These are phyloP conservation scores for Aureobasidium sp. DNA, from an alignment of 2,329 filamentous ascomycete species.

Conservation along the genomic window DNA sequence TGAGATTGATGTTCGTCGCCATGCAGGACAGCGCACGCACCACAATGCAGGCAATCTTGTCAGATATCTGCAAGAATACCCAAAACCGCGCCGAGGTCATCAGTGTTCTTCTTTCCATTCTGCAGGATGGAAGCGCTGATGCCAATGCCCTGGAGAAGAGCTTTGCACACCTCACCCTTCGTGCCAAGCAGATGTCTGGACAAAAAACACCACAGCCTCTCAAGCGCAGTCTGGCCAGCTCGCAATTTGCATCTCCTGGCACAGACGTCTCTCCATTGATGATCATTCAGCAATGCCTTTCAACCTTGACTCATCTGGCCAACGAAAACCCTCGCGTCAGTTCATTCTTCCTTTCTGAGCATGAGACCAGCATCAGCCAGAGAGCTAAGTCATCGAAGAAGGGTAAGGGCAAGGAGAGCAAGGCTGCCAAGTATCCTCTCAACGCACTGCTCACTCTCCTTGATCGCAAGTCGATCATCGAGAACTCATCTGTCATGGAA, in stretches of 20 bases:
- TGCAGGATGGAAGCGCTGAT: constrained; percentile 92
- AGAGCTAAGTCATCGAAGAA: constrained; percentile 68
- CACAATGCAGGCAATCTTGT: constrained; percentile 78
- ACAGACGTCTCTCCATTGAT: constrained; percentile 89
- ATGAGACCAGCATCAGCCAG: constrained; percentile 59
- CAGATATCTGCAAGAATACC: constrained; percentile 91
- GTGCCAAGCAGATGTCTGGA: constrained; percentile 65
- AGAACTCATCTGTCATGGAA: constrained; percentile 96
- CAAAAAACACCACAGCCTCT: constrained; percentile 76
- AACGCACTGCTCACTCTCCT: constrained; percentile 84
- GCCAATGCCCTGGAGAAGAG: constrained; percentile 90
- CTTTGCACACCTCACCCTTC: constrained; percentile 85
- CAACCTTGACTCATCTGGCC: constrained; percentile 75
- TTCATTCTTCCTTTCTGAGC: constrained; percentile 88
- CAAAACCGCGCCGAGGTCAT: constrained; percentile 92
- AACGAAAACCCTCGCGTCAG: constrained; percentile 80
- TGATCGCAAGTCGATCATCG: constrained; percentile 91
- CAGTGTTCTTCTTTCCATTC: constrained; percentile 82
- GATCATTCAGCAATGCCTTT: constrained; percentile 91
- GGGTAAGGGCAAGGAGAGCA: constrained; percentile 79
- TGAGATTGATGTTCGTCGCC: constrained; percentile 97
- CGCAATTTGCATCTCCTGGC: constrained; percentile 41
- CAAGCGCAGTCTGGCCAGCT: constrained; percentile 66
- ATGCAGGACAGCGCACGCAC: constrained; percentile 80
- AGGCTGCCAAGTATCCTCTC: constrained; percentile 79